Evolutionary conservation across 2,329 filamentous ascomycete species (phyloP), one percentile per base, ranked within the genome.

Genomic region (Colletotrichum cereale): DNA sequence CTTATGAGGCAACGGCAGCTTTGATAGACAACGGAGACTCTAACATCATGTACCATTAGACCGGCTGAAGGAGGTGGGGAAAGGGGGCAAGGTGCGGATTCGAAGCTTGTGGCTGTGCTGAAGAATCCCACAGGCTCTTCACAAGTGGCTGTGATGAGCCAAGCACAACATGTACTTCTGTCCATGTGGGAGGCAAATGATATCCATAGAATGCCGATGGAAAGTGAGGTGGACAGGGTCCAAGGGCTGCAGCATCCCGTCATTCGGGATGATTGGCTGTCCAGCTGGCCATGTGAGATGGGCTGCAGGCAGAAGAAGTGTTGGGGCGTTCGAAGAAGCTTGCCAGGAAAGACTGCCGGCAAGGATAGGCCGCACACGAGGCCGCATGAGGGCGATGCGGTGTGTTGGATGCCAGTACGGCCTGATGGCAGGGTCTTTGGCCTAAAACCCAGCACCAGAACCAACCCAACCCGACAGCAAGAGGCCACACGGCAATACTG

Each of bases 321-420:
- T 58, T 62, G 52, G 57, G 65, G 60, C 42, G 60, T 63, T 57
- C 40, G 58, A 68, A 63, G 64, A 71, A 71, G 70, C 66, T 70
- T 72, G 68, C 68, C 50, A 63, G 34, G 47, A 34, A 38, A 38
- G 60, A 72, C 66, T 71, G 61, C 66, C 70, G 70, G 66, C 62
- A 62, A 60, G 47, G 40, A 55, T n/a, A 66, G 70, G 70, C 56
- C 70, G 70, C 70, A 57, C 70, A 2, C 42, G 7, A 44, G 70
- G 70, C 70, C 70, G 66, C 70, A 72, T 72, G 34, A 56, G 40
- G 21, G 24, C 47, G 48, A 53, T 56, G 40, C 40, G 60, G 53
- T 66, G 60, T 66, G 66, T 72, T 61, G 66, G 66, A 61, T 31
- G 44, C 40, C 42, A 62, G 36, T 31, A 34, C 36, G 26, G 36